Base-by-base conservation (phyloP, 1,139 yeast species). In the Debaryomyces udenii region DNA sequence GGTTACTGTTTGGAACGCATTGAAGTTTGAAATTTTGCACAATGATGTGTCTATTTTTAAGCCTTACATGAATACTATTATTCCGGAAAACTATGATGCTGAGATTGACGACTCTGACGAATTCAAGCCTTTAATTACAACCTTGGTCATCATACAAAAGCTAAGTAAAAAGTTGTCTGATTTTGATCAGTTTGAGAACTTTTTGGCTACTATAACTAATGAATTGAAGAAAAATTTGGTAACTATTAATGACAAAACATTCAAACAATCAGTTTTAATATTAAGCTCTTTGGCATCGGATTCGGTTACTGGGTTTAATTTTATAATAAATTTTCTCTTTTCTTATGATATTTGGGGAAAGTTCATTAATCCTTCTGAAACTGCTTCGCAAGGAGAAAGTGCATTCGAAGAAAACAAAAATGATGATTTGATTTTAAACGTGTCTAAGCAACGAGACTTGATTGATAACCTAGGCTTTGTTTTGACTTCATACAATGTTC, bases 21-120 rank as follows among this genome's bases (percentile, higher is more conserved):
- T 93, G 39, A 93, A 91, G 57, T 90, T 81, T 58, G 97, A 93
- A 57, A 75, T 93, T 18, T 68, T 91, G 45, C 96, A 91, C 59
- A 82, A 83, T 35, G 87, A 84, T 41, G 60, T 70, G 11, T 55
- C 55, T 10, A 50, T 62, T 3, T 68, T 72, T 46, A 55, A 55
- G 27, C 60, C 74, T 2, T 51, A 55, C 11, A 51, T 49, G 2
- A 51, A 51, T 31, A 37, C 34, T 4, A 56, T 71, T 5, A 54
- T 68, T 11, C 72, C 75, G 0, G 54, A 56, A 9, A 59, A 67
- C 39, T 60, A 64, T 36, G 56, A 56, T 4, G 42, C 46, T 1
- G 32, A 31, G 10, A 51, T 64, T n/a, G 69, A 67, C 18, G 74
- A 71, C 43, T 48, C 58, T 10, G 74, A 70, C 41, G 76, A 70